Evolutionary conservation across 164 flowering plant species (phyloP).

Genomic region (Vitis labrusca): DNA sequence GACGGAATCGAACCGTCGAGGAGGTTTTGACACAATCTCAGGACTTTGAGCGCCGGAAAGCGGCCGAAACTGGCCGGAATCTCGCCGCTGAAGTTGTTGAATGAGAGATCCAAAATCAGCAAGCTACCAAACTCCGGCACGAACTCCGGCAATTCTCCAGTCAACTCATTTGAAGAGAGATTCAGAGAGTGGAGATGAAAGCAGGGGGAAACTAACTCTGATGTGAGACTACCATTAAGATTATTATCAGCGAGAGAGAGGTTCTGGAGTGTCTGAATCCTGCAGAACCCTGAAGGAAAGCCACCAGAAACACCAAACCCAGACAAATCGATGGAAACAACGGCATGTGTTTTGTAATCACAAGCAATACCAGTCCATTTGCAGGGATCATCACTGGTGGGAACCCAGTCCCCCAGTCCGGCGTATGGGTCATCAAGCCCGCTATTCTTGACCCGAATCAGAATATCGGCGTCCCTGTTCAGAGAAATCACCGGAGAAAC

Average conservation of each 20-base stretch:
- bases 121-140: slow-evolving; percentile 32
- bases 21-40: slow-evolving; percentile 37
- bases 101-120: slow-evolving; percentile 37
- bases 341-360: slow-evolving; percentile 12
- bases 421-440: slow-evolving; percentile 32
- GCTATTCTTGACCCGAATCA: slow-evolving; percentile 24
- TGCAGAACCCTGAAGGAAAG: slow-evolving; percentile 60
- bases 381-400: slow-evolving; percentile 36
- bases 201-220: slow-evolving; percentile 42
- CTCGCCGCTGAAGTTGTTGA: slow-evolving; percentile 62
- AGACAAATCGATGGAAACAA: slow-evolving; percentile 39
- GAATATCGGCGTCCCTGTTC: slow-evolving; percentile 18
- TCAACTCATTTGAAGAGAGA: slow-evolving; percentile 43
- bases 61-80: slow-evolving; percentile 52
- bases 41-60: slow-evolving; percentile 41
- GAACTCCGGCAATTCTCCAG: slow-evolving; percentile 58
- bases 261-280: slow-evolving; percentile 47
- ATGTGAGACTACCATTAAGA: slow-evolving; percentile 33
- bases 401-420: slow-evolving; percentile 37
- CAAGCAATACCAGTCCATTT: slow-evolving; percentile 75
- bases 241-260: slow-evolving; percentile 41
- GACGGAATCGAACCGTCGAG: slow-evolving; percentile 58
- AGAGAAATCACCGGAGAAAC: not conserved
- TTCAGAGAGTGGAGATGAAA: slow-evolving; percentile 41
- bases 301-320: slow-evolving; percentile 36